These are phyloP conservation scores for Cynanchum wilfordii DNA, from an alignment of 257 asterid genomes.

Conservation along the genomic window DNA sequence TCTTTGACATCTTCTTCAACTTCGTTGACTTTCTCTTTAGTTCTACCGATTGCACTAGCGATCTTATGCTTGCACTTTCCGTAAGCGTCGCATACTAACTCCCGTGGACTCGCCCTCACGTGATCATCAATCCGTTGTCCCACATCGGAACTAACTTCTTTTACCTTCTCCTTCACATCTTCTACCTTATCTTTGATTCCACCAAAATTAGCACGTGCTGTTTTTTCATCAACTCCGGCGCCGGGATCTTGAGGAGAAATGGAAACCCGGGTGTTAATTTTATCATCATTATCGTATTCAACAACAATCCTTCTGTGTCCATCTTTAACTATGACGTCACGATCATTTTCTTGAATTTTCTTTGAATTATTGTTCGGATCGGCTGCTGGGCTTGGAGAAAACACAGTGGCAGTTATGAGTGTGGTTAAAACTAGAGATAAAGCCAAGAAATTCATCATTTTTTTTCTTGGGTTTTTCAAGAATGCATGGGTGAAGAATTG, in stretches of 20 bases:
- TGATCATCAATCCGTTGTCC: slow-evolving; percentile 10
- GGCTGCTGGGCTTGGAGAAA: slow-evolving; percentile 16
- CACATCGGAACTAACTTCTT: slow-evolving; percentile 5
- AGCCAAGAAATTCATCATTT: slow-evolving; percentile 32
- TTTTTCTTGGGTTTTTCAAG: neutral
- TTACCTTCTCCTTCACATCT: slow-evolving; percentile 14
- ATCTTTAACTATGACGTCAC: slow-evolving; percentile 25
- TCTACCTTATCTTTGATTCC: slow-evolving; percentile 11
- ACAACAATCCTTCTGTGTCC: slow-evolving; percentile 52
- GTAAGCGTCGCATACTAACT: slow-evolving; percentile 34
- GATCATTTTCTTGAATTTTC: slow-evolving; percentile 7
- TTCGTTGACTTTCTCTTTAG: slow-evolving; percentile 19
- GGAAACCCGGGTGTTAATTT: slow-evolving; percentile 17
- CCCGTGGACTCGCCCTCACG: slow-evolving; percentile 14
- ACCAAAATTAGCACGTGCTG: too few species aligned
- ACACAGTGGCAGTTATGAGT: slow-evolving; percentile 22
- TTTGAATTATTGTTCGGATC: neutral
- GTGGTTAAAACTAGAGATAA: slow-evolving; percentile 24
- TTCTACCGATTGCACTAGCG: slow-evolving; percentile 23
- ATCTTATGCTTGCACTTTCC: slow-evolving; percentile 36
- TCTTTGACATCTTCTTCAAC: slow-evolving; percentile 25
- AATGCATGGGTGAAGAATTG: neutral
- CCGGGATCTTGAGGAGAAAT: slow-evolving; percentile 26
- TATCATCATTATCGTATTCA: slow-evolving; percentile 25
- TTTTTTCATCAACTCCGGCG: too few species aligned